Evolutionary conservation across 2,329 filamentous ascomycete genomes (phyloP).

Genomic region (Dactylellina cionopaga): DNA sequence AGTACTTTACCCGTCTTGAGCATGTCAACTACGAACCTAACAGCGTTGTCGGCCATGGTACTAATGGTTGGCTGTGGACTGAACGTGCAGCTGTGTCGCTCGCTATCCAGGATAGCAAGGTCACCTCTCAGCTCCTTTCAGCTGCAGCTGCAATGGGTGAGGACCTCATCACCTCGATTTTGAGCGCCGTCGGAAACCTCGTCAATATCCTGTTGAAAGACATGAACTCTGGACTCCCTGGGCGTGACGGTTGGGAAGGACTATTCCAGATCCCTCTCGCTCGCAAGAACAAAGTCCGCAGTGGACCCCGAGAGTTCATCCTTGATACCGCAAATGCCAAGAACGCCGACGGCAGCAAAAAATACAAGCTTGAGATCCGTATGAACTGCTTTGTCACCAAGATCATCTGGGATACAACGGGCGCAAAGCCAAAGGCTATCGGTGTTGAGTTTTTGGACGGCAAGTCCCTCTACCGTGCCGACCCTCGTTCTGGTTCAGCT

Average conservation of each 20-base stretch:
- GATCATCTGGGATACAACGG: constrained; percentile 60
- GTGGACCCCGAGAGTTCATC: constrained; percentile 56
- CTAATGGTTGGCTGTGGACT: constrained; percentile 60
- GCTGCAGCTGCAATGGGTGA: constrained; percentile 58
- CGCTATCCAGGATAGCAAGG: constrained; percentile 49
- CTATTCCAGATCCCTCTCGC: constrained; percentile 56
- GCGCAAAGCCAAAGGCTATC: constrained; percentile 59
- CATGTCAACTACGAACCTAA: constrained; percentile 62
- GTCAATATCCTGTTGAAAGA: constrained; percentile 56
- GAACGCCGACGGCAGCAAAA: constrained; percentile 53
- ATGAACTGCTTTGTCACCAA: constrained; percentile 60
- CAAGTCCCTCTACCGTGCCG: constrained; percentile 62
- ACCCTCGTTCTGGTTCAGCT: constrained; percentile 59
- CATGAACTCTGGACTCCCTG: constrained; percentile 55
- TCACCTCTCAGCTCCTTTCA: constrained; percentile 55
- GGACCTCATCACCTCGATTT: constrained; percentile 31
- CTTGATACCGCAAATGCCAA: constrained; percentile 57
- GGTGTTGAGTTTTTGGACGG: constrained; percentile 64
- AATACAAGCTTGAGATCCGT: constrained; percentile 32
- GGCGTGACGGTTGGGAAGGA: constrained; percentile 51
- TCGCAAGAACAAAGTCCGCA: constrained; percentile 49
- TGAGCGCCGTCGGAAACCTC: constrained; percentile 54
- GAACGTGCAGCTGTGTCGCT: constrained; percentile 22
- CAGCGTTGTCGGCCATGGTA: constrained; percentile 62
- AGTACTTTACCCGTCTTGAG: constrained; percentile 63